Evolutionary conservation across 2,329 filamentous ascomycete species (phyloP).

Genomic region (Aspergillus sp.): DNA sequence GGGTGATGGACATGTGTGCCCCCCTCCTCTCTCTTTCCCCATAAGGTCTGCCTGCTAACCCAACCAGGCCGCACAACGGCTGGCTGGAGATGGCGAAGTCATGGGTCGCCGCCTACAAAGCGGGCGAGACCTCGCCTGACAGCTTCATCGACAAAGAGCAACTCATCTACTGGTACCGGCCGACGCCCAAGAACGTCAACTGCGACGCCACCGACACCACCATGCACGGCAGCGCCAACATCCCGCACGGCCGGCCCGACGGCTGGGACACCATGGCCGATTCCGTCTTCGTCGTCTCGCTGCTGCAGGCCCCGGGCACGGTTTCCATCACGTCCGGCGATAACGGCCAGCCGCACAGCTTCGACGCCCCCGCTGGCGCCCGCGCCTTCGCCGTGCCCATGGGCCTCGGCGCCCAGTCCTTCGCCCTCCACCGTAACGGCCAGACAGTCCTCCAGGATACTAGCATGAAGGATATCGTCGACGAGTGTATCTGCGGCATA

Average conservation of each 20-base stretch:
- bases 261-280: slow-evolving; percentile 44
- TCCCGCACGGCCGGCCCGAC: slow-evolving; percentile 44
- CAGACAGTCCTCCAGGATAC: slow-evolving; percentile 37
- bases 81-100: slow-evolving; percentile 47
- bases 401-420: slow-evolving; percentile 40
- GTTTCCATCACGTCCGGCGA: slow-evolving; percentile 40
- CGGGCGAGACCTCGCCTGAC: slow-evolving; percentile 26
- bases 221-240: slow-evolving; percentile 34
- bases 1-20: slow-evolving; percentile 41
- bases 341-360: slow-evolving; percentile 33
- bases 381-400: slow-evolving; percentile 39
- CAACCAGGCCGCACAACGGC: slow-evolving; percentile 39
- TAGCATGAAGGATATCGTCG: slow-evolving; percentile 42
- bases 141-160: slow-evolving; percentile 40
- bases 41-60: slow-evolving; percentile 2
- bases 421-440: slow-evolving; percentile 36
- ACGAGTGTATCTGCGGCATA: slow-evolving; percentile 41
- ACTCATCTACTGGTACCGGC: slow-evolving; percentile 49
- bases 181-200: slow-evolving; percentile 37
- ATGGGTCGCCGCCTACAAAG: slow-evolving; percentile 46
- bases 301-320: slow-evolving; percentile 39
- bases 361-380: slow-evolving; percentile 40
- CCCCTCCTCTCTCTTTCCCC: too few relatives aligned
- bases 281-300: slow-evolving; percentile 44
- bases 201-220: slow-evolving; percentile 48